Evolutionary conservation across 257 asterid genomes (phyloP).

Genomic region (Forsythia suspensa): DNA sequence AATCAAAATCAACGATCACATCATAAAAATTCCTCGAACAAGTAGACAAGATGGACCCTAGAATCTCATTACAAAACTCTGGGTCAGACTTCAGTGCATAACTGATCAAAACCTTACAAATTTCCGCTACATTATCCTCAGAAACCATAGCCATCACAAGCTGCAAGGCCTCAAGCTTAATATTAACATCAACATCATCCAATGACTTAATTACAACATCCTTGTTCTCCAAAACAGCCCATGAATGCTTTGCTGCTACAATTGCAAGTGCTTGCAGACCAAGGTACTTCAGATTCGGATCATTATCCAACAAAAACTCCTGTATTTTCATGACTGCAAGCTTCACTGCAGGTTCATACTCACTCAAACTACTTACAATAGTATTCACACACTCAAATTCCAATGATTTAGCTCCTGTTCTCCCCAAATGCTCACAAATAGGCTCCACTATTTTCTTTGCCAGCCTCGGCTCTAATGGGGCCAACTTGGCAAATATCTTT

Average conservation of each 20-base stretch:
- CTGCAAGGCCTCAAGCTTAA: conserved; percentile 78
- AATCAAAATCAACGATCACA: conserved; percentile 78
- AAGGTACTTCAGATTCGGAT: conserved; percentile 83
- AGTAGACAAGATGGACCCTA: conserved; percentile 64
- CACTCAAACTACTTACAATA: conserved; percentile 70
- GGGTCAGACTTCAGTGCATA: conserved; percentile 90
- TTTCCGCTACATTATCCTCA: conserved; percentile 81
- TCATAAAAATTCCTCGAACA: conserved; percentile 82
- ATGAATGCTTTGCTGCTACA: conserved; percentile 55
- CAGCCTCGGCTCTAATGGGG: conserved; percentile 85
- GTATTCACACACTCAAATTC: conserved; percentile 86
- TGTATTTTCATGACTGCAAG: conserved; percentile 71
- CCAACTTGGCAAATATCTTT: conserved; percentile 79
- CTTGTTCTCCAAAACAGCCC: conserved; percentile 89
- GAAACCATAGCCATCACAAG: conserved; percentile 88
- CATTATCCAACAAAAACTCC: conserved; percentile 84
- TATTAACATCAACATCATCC: conserved; percentile 77
- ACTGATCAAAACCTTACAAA: conserved; percentile 76
- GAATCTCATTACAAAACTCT: conserved; percentile 81
- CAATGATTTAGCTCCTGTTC: conserved; percentile 78
- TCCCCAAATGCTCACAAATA: conserved; percentile 77
- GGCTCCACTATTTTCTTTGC: conserved; percentile 77
- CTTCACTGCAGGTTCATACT: conserved; percentile 68
- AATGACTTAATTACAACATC: conserved; percentile 86
- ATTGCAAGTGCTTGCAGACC: conserved; percentile 77